Evolutionary conservation across 208 protist genomes (phyloP), one percentile per base, ranked within the genome.

Genomic region (Crithidia bombi): DNA sequence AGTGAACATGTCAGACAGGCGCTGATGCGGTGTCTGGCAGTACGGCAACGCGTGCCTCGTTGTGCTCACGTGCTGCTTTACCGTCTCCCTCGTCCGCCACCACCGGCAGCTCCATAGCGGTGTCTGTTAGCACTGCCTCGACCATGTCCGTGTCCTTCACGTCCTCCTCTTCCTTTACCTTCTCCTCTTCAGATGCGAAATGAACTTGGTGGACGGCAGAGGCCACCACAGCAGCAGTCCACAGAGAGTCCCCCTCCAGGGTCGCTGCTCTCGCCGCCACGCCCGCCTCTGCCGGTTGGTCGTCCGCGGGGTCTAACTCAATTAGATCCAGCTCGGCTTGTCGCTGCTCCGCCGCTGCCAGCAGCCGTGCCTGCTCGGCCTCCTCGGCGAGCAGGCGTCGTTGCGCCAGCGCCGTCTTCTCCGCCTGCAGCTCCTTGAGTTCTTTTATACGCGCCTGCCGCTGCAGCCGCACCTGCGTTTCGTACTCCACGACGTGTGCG

Each of bases 401-500:
- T 56, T 69, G n/a, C 51, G 83, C 65, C 28, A 91, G 63, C 15
- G 44, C 38, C 12, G 15, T 59, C 52, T 85, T 70, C 39, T 92
- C 81, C 36, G 73, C 66, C 12, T 65, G 73, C 32, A 90, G 51
- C 26, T 77, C 69, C 21, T 52, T 26, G 52, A 93, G 47, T 33
- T 92, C 83, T 35, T 77, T 41, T 38, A 91, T 44, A 59, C 82
- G 69, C 9, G 67, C 65, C 38, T 87, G 75, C 28, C 85, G 78
- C 30, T 25, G 32, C 39, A 89, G 63, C 7, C 91, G 91, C 36
- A 79, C 26, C 43, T 91, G 78, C 77, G 74, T 86, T 67, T 96
- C 91, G 76, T 83, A 90, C 71, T 96, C 88, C 19, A 85, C 65
- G 7, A 79, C 30, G 58, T 96, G 91, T 41, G 88, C 85, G 55